Conservation (phyloP, 768 basidiomycete genomes). For the Leccinum olivaceopallidum region DNA sequence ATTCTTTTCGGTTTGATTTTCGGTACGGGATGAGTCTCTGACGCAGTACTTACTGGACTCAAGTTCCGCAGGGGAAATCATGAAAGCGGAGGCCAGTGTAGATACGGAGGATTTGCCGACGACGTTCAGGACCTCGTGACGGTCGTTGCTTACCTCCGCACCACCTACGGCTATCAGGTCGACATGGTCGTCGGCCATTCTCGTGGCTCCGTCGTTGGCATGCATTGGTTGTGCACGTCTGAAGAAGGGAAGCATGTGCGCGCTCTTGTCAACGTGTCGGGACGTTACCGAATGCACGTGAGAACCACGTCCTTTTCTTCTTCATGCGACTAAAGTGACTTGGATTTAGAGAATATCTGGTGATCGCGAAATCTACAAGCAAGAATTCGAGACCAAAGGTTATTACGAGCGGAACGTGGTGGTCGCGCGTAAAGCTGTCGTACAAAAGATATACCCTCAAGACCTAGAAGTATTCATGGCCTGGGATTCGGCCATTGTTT, state of each 20-base stretch:
- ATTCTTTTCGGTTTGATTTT: conserved; percentile 89
- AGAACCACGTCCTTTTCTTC: conserved; percentile 28
- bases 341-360: conserved; percentile 29
- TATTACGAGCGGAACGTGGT: conserved; percentile 61
- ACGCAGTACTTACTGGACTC: conserved; percentile 4
- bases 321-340: conserved; percentile 6
- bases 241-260: conserved; percentile 56
- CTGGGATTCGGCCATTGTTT: conserved; percentile 69
- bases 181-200: conserved; percentile 79
- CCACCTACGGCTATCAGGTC: conserved; percentile 62
- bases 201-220: conserved; percentile 66
- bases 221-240: conserved; percentile 68
- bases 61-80: conserved; percentile 60
- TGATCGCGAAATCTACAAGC: conserved; percentile 40
- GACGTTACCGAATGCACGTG: conserved; percentile 78
- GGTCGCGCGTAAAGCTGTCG: conserved; percentile 63
- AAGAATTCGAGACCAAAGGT: conserved; percentile 55
- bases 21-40: conserved; percentile 47
- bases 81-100: conserved; percentile 71
- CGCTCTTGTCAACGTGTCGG: conserved; percentile 73
- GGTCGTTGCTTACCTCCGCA: conserved; percentile 63
- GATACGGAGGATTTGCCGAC: conserved; percentile 54
- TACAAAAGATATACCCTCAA: conserved; percentile 52
- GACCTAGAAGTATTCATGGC: conserved; percentile 61
- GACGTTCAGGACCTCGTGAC: conserved; percentile 67